phyloP scores from a whole-genome alignment of 2,329 filamentous ascomycete genomes.

The Colletotrichum australisinense region DNA sequence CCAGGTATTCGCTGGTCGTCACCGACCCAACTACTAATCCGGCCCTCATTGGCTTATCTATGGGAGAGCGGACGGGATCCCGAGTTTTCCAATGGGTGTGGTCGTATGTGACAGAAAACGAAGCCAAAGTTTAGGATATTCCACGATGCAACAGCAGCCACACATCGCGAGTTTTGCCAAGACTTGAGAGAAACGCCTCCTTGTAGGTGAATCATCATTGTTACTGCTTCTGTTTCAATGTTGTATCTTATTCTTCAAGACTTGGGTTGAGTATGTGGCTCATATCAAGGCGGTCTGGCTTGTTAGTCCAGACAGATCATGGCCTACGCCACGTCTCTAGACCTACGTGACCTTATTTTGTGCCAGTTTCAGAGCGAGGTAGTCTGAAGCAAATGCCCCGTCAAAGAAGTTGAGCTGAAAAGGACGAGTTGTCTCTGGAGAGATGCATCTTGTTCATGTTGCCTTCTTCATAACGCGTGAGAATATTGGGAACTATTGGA shows the following conservation, averaged over 20 bases:
- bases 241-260: background rate
- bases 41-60: constrained; percentile 3
- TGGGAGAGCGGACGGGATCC: constrained; percentile 7
- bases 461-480: background rate
- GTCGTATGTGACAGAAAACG: background rate
- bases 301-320: no score
- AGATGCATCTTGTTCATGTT: no score
- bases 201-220: background rate
- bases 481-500: background rate
- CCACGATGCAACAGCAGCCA: background rate
- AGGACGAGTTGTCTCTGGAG: no score
- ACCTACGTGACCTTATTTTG: no score
- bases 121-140: accelerated
- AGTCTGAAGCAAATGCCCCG: no score
- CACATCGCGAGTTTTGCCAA: background rate
- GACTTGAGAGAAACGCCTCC: background rate
- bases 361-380: no score
- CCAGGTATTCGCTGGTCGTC: background rate
- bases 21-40: background rate
- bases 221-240: background rate
- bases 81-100: constrained; percentile 6
- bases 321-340: no score
- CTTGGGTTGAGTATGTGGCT: no score
- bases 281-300: no score
- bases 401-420: no score